Conservation (phyloP, 148 eudicot species). For the Chenopodium berlandieri region DNA sequence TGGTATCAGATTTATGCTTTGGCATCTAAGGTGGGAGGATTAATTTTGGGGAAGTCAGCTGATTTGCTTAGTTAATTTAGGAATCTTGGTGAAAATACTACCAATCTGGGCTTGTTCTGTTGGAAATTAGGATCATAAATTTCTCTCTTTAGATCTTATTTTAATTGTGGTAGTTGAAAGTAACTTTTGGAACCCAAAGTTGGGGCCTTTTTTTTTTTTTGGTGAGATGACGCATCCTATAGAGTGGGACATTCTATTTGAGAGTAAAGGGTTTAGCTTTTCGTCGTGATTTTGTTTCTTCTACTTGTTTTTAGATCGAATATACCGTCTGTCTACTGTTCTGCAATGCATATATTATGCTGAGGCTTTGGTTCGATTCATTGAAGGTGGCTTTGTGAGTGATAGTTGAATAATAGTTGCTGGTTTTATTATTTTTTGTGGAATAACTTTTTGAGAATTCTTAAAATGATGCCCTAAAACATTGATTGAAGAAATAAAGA, state of each 20-base stretch:
- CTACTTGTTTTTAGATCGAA: conserved; percentile 1
- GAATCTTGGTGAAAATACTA: conserved; percentile 23
- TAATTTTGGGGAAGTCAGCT: not conserved
- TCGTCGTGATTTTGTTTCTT: conserved; percentile 11
- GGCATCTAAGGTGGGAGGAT: conserved; percentile 11
- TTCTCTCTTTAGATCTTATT: not conserved
- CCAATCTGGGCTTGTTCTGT: not conserved
- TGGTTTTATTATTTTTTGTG: too few species aligned
- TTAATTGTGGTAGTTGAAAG: conserved; percentile 23
- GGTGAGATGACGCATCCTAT: conserved; percentile 12
- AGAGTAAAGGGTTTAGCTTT: conserved; percentile 14
- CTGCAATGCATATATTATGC: not conserved
- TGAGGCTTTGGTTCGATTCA: not conserved
- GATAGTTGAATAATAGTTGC: not conserved
- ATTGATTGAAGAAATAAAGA: too few species aligned
- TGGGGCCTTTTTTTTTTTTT: conserved; percentile 22
- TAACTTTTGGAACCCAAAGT: conserved; percentile 25
- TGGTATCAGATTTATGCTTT: not conserved
- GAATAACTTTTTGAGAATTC: not conserved
- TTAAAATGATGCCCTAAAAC: not conserved
- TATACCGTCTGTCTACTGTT: conserved; percentile 10
- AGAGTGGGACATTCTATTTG: conserved; percentile 21
- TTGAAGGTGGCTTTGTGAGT: not conserved
- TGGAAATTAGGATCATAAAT: conserved; percentile 12
- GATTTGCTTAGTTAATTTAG: conserved; percentile 15